Conservation (phyloP, 2,329 filamentous ascomycete genomes). For the Calonectria hongkongensis region DNA sequence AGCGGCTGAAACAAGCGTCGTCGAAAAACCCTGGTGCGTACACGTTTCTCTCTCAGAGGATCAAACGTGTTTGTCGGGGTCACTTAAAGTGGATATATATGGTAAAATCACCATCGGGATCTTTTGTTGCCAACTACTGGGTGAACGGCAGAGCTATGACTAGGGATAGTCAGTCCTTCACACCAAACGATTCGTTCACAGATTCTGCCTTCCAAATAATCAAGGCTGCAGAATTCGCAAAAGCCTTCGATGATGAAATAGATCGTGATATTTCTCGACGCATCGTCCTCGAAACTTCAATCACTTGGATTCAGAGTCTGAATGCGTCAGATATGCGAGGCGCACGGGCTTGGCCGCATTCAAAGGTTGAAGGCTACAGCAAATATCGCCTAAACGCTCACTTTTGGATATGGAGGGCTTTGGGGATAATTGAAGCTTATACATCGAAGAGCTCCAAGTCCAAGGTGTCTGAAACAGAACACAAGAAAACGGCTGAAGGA, state of each 20-base stretch:
- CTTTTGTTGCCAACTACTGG: constrained; percentile 13
- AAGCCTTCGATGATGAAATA: accelerated
- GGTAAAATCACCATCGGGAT: background rate
- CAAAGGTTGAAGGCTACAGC: background rate
- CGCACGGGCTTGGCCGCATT: background rate
- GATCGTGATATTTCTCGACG: background rate
- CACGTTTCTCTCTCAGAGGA: background rate
- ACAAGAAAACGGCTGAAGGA: background rate
- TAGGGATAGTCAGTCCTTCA: background rate
- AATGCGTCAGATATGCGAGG: background rate
- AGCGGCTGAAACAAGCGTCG: background rate
- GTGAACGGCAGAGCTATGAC: background rate
- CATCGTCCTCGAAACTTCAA: background rate
- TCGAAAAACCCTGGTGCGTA: background rate
- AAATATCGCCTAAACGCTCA: background rate
- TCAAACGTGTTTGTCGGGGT: background rate
- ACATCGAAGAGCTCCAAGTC: too few species aligned
- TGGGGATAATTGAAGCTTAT: background rate
- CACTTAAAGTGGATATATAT: background rate
- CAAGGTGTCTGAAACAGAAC: background rate
- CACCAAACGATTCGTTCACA: background rate
- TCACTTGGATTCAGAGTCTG: background rate
- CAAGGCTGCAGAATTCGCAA: constrained; percentile 9
- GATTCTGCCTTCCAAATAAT: constrained; percentile 11
- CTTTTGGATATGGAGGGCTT: constrained; percentile 17